A percentile compares a stretch with the other conserved stretches of the same genome.
phyloP scores from a whole-genome alignment of 306 rosid genomes.

The Dicorynia guianensis region DNA sequence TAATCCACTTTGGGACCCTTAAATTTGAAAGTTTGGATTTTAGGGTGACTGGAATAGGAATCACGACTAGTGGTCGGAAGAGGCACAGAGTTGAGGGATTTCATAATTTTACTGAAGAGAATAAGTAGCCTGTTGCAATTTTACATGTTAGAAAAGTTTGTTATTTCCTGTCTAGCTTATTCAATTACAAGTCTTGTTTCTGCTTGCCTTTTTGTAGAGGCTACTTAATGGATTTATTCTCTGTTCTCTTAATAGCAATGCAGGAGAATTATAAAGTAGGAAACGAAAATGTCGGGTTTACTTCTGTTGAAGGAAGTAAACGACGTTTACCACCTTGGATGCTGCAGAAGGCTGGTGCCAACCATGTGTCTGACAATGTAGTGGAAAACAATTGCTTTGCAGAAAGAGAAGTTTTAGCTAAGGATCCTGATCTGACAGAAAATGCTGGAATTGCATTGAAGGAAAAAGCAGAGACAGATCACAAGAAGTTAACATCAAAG shows the following conservation, averaged over 20 bases:
- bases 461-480: slow-evolving; percentile 30
- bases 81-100: no score
- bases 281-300: slow-evolving; percentile 42
- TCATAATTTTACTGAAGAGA: no score
- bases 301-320: slow-evolving; percentile 51
- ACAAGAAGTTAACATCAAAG: slow-evolving; percentile 41
- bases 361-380: slow-evolving; percentile 40
- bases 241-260: not conserved
- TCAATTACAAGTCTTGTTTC: slow-evolving; percentile 7
- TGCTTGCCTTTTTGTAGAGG: not conserved
- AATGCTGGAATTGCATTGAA: slow-evolving; percentile 23
- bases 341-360: slow-evolving; percentile 57
- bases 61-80: no score
- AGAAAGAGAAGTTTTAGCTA: slow-evolving; percentile 38
- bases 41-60: no score
- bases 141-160: not conserved
- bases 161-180: slow-evolving; percentile 11
- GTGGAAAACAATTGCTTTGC: slow-evolving; percentile 36
- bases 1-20: no score
- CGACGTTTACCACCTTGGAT: slow-evolving; percentile 84
- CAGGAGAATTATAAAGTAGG: slow-evolving; percentile 6
- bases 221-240: not conserved
- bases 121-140: no score
- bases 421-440: slow-evolving; percentile 22
- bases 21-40: no score